Evolutionary conservation across 371 early-diverging fungal species (phyloP).

Genomic region (Rhizopus delemar): DNA sequence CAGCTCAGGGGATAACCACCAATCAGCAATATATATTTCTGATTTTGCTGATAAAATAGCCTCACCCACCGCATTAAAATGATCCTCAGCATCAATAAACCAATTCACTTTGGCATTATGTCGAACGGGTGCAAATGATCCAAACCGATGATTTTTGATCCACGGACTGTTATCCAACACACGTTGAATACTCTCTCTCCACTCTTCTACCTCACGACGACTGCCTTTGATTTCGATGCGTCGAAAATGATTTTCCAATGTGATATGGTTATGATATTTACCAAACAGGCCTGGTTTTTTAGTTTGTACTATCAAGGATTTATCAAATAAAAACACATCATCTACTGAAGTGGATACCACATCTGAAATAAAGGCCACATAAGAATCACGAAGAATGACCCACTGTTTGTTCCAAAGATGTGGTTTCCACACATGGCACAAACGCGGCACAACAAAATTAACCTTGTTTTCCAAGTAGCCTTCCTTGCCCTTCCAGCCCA

Average conservation of each 20-base stretch:
- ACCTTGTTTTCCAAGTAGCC: slow-evolving; percentile 67
- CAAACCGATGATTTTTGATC: slow-evolving; percentile 71
- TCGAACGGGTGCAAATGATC: slow-evolving; percentile 81
- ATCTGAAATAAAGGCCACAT: slow-evolving; percentile 57
- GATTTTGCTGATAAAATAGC: slow-evolving; percentile 76
- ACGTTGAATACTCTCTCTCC: slow-evolving; percentile 59
- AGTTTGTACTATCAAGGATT: slow-evolving; percentile 26
- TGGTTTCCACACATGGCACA: slow-evolving; percentile 40
- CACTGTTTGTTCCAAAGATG: slow-evolving; percentile 67
- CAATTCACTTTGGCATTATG: slow-evolving; percentile 66
- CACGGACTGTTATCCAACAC: slow-evolving; percentile 68
- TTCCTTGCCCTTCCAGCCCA: slow-evolving; percentile 89
- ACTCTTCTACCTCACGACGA: slow-evolving; percentile 65
- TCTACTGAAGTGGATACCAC: slow-evolving; percentile 55
- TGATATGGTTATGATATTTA: slow-evolving; percentile 54
- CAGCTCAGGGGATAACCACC: slow-evolving; percentile 51
- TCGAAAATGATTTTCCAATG: slow-evolving; percentile 58
- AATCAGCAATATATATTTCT: slow-evolving; percentile 74
- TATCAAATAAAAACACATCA: slow-evolving; percentile 46
- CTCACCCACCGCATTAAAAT: slow-evolving; percentile 80
- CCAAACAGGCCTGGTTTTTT: slow-evolving; percentile 37
- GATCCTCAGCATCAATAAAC: slow-evolving; percentile 86
- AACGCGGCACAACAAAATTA: slow-evolving; percentile 41
- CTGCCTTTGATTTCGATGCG: slow-evolving; percentile 71
- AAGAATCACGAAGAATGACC: slow-evolving; percentile 63